Evolutionary conservation across 2,329 filamentous ascomycete genomes (phyloP), one percentile per base, ranked within the genome.

Genomic region (Cryphonectria carpinicola): DNA sequence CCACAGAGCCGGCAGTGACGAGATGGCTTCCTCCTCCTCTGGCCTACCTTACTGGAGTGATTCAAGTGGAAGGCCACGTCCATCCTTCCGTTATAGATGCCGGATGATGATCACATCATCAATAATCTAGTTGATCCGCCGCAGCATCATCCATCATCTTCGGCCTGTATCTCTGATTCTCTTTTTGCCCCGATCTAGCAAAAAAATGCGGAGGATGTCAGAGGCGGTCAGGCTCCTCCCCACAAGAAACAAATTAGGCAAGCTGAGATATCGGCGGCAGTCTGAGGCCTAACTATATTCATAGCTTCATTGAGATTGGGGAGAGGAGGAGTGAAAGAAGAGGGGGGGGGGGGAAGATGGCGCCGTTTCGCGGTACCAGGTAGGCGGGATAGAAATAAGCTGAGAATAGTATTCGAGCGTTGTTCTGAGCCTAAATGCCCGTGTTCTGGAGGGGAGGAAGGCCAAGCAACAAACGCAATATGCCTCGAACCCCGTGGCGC

Each of bases 21-120:
- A 28, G 52, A 56, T 7, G n/a, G 25, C 52, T 3, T 6, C 17
- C 54, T 60, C 32, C 6, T 61, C 4, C 37, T 35, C 37, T 25
- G 35, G 17, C 28, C 19, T 35, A 37, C 56, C 56, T 32, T 60
- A 19, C 19, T 10, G 46, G 22, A 19, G 3, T 52, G 46, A 8
- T 7, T 56, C 13, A 19, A 41, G 35, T 39, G 41, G 17, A 41
- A 37, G 25, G 41, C 66, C 13, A 43, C 66, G 52, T 68, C 60
- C 17, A 67, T 68, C 69, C 69, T 68, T 61, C 69, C 49, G 65
- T 35, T 35, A 14, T n/a, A 28, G 46, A 49, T 32, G n/a, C 37
- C 43, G 41, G 37, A 22, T 49, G 37, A 60, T 19, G 28, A 64
- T n/a, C 39, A 35, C 22, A 67, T 25, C 22, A 61, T 65, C 62